Evolutionary conservation across 768 basidiomycete genomes (phyloP).

Genomic region (Podaxis sp.): DNA sequence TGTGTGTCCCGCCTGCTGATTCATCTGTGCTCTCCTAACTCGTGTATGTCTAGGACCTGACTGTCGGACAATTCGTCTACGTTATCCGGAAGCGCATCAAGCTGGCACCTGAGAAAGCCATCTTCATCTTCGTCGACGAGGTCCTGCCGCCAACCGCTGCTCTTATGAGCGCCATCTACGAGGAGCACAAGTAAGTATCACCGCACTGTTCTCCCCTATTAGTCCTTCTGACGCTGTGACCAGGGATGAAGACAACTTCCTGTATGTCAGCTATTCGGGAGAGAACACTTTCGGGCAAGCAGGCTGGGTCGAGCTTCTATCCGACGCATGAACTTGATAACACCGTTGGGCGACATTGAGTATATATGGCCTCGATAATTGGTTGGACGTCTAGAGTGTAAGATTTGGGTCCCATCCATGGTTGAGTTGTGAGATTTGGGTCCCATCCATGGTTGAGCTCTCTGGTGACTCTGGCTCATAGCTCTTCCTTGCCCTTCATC

Average conservation of each 20-base stretch:
- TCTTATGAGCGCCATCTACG: conserved; percentile 97
- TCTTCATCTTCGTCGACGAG: conserved; percentile 99
- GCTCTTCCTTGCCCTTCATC: background rate
- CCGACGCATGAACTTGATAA: conserved; percentile 33
- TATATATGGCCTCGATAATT: conserved; percentile 1
- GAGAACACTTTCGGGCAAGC: conserved; percentile 90
- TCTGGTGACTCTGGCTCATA: conserved; percentile 4
- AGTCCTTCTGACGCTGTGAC: background rate
- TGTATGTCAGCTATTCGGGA: conserved; percentile 97
- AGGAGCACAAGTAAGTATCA: conserved; percentile 92
- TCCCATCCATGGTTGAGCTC: background rate
- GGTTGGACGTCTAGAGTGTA: conserved; percentile 1
- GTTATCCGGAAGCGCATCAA: conserved; percentile 99
- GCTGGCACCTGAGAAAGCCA: conserved; percentile 98
- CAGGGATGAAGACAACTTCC: conserved; percentile 98
- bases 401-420: background rate
- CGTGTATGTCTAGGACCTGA: conserved; percentile 67
- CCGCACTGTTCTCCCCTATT: background rate
- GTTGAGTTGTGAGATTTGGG: background rate
- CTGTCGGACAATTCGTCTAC: conserved; percentile 98
- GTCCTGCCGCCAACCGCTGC: conserved; percentile 97
- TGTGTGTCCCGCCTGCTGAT: conserved; percentile 40
- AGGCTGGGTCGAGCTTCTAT: conserved; percentile 44
- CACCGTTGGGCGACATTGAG: conserved; percentile 2
- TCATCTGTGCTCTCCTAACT: background rate